phyloP scores from a whole-genome alignment of 768 basidiomycete species.

The Melanogaster broomeanus region DNA sequence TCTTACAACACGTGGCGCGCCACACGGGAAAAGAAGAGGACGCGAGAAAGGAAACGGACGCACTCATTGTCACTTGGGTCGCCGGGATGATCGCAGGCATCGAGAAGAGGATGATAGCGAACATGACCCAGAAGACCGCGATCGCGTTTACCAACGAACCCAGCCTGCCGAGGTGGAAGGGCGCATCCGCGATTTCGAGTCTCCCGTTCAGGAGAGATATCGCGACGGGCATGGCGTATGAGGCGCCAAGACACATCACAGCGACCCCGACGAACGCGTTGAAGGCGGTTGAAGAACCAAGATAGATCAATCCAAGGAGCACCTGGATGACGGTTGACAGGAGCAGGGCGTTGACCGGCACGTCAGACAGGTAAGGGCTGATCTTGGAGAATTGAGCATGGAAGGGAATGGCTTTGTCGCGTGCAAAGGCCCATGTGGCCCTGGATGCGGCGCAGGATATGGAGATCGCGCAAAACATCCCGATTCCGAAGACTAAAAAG shows the following conservation, averaged over 20 bases:
- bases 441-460: slow-evolving; percentile 68
- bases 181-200: slow-evolving; percentile 46
- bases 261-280: slow-evolving; percentile 70
- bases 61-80: slow-evolving; percentile 50
- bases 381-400: slow-evolving; percentile 49
- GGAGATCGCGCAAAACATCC: slow-evolving; percentile 65
- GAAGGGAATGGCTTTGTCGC: slow-evolving; percentile 65
- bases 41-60: slow-evolving; percentile 5
- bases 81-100: slow-evolving; percentile 68
- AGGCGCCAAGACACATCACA: slow-evolving; percentile 65
- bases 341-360: slow-evolving; percentile 61
- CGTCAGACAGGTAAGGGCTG: slow-evolving; percentile 39
- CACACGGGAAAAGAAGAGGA: not conserved
- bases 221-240: slow-evolving; percentile 62
- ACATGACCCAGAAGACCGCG: slow-evolving; percentile 59
- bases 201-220: slow-evolving; percentile 50
- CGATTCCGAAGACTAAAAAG: slow-evolving; percentile 51
- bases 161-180: slow-evolving; percentile 47
- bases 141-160: slow-evolving; percentile 49
- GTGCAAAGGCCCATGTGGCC: slow-evolving; percentile 70
- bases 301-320: slow-evolving; percentile 61
- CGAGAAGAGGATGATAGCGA: slow-evolving; percentile 66
- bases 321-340: slow-evolving; percentile 60
- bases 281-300: slow-evolving; percentile 63
- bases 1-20: too few relatives aligned